Evolutionary conservation across 306 rosid genomes (phyloP).

Genomic region (Rosa rugosa): DNA sequence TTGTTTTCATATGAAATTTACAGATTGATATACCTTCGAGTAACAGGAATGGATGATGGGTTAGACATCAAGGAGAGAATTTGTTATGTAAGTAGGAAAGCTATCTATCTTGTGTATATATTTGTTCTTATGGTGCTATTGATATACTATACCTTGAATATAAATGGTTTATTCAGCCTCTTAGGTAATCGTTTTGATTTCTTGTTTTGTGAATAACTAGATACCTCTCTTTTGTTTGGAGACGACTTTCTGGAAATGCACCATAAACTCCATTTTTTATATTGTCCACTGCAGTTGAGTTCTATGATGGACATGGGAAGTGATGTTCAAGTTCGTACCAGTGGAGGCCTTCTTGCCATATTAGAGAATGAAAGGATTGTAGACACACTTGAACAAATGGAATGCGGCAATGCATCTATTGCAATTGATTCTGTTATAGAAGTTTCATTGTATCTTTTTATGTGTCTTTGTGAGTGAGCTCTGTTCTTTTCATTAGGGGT

Average conservation of each 20-base stretch:
- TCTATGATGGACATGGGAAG: slow-evolving; percentile 97
- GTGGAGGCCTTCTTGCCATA: slow-evolving; percentile 98
- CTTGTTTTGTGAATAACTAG: background rate
- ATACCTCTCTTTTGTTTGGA: background rate
- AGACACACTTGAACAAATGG: slow-evolving; percentile 79
- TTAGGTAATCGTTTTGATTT: background rate
- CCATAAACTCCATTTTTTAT: slow-evolving; percentile 6
- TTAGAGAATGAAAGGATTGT: slow-evolving; percentile 89
- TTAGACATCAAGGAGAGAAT: slow-evolving; percentile 78
- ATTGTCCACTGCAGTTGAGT: slow-evolving; percentile 56
- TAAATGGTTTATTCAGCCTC: background rate
- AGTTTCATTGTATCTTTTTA: slow-evolving; percentile 79
- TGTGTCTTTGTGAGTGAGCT: slow-evolving; percentile 19
- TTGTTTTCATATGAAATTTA: slow-evolving; percentile 14
- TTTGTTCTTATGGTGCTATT: slow-evolving; percentile 19
- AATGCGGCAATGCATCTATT: slow-evolving; percentile 72
- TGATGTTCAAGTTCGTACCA: slow-evolving; percentile 91
- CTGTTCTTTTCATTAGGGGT: background rate
- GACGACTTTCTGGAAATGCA: background rate
- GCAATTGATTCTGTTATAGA: slow-evolving; percentile 73
- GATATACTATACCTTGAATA: background rate
- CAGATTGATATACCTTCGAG: slow-evolving; percentile 91
- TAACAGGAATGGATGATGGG: slow-evolving; percentile 95
- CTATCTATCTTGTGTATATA: background rate
- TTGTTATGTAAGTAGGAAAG: slow-evolving; percentile 67